Conservation (phyloP, 2,329 filamentous ascomycete species). For the Neoarthrinium moseri region DNA sequence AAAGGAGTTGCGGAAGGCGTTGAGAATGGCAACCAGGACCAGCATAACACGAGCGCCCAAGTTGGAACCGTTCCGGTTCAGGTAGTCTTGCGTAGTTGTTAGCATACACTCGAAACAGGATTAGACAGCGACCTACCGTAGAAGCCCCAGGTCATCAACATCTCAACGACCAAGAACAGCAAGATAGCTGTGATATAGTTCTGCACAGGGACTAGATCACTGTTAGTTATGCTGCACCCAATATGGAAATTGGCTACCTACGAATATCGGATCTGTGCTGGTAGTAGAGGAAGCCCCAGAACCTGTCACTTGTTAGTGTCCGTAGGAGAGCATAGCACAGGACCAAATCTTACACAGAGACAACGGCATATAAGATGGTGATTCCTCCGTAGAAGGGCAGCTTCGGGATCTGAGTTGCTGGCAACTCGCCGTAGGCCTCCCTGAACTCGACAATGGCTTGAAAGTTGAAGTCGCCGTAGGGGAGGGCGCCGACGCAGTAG, state of each 20-base stretch:
- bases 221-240: neutral
- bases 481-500: slow-evolving; percentile 85
- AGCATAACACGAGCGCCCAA: slow-evolving; percentile 81
- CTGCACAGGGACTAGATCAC: slow-evolving; percentile 76
- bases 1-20: slow-evolving; percentile 93
- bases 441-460: slow-evolving; percentile 84
- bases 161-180: slow-evolving; percentile 90
- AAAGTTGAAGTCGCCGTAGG: slow-evolving; percentile 68
- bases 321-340: neutral
- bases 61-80: slow-evolving; percentile 87
- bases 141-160: slow-evolving; percentile 98
- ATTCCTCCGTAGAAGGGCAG: slow-evolving; percentile 95
- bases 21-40: slow-evolving; percentile 87
- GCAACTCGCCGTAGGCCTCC: slow-evolving; percentile 94
- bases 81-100: slow-evolving; percentile 67
- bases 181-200: slow-evolving; percentile 99
- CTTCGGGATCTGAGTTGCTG: slow-evolving; percentile 93
- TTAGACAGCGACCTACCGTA: slow-evolving; percentile 59
- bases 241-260: slow-evolving; percentile 37
- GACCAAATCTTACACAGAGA: slow-evolving; percentile 59
- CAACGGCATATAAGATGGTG: slow-evolving; percentile 87
- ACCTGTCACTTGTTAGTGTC: slow-evolving; percentile 42
- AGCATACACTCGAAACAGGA: slow-evolving; percentile 22
- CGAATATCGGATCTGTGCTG: slow-evolving; percentile 90
- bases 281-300: slow-evolving; percentile 94